Evolutionary conservation across 768 basidiomycete species (phyloP), one percentile per base, ranked within the genome.

Genomic region (Phanerochaete carnosa): DNA sequence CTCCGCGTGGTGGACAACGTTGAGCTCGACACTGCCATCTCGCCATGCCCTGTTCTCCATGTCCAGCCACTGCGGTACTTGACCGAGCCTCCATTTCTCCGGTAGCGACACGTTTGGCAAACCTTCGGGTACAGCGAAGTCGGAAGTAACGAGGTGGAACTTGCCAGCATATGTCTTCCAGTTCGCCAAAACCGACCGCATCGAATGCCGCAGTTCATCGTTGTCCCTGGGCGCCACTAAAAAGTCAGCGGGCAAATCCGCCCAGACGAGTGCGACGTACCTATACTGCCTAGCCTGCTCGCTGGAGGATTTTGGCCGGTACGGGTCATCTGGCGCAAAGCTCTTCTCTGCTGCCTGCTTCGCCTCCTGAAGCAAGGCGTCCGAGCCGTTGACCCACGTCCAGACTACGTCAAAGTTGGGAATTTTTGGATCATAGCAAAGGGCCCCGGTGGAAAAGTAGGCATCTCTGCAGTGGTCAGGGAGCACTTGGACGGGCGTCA

Each of bases 41-140:
- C 54, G 50, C 73, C 71, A 69, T 37, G 39, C 43, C 16, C 62
- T 30, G 37, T 64, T 59, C 22, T 55, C 47, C 33, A 72, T 60
- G 25, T 75, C 67, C 12, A 77, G 69, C 77, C 77, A 79, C 54
- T 75, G 77, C 6, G 78, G 78, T 3, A 76, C 65, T 46, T 77
- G 73, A 8, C 76, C 76, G 2, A 76, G 66, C 30, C 75, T 64
- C 63, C 69, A 69, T 26, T 43, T n/a, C 5, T 62, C 60, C n/a
- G 60, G 56, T 26, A 57, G 22, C 5, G 58, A 57, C 7, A 51
- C 45, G 30, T 64, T 64, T 4, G 60, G 33, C 9, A 50, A 13
- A 22, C 63, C 23, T 15, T 66, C 62, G 9, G 69, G 69, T 25
- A 70, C 56, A n/a, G 63, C 61, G 26, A 75, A 72, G 62, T 75